Conservation (phyloP, 345 rosid species). For the Gossypium longicalyx region DNA sequence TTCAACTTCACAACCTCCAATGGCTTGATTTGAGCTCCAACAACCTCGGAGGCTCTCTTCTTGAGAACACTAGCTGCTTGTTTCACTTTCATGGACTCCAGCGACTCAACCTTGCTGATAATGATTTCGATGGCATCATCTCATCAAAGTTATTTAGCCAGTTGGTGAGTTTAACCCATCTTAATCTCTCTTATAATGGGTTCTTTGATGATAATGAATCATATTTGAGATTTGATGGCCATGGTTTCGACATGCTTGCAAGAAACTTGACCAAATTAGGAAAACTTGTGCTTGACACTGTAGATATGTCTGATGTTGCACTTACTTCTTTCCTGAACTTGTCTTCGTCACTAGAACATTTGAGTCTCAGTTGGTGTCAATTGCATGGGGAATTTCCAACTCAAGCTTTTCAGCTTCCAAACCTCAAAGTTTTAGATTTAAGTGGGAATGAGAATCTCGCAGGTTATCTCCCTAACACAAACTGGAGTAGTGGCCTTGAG, state of each 20-base stretch:
- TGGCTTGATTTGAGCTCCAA: constrained; percentile 7
- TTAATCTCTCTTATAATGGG: neutral
- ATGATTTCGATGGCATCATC: neutral
- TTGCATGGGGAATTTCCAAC: too few relatives aligned
- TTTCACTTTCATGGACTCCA: neutral
- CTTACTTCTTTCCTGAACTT: neutral
- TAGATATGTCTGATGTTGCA: neutral
- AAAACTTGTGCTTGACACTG: too few relatives aligned
- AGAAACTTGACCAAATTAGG: too few relatives aligned
- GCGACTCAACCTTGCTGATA: neutral
- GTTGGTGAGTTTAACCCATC: neutral
- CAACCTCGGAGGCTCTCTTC: neutral
- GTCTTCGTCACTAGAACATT: neutral
- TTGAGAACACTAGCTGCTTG: neutral
- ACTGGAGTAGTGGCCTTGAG: too few relatives aligned
- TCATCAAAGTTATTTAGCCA: neutral
- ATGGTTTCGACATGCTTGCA: too few relatives aligned
- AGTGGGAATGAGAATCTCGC: too few relatives aligned
- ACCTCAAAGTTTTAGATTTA: too few relatives aligned
- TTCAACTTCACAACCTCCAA: constrained; percentile 22
- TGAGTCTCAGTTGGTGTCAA: too few relatives aligned
- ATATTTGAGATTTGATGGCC: neutral
- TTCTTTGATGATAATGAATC: neutral
- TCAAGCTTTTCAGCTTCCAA: too few relatives aligned
- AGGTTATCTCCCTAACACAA: too few relatives aligned